Conservation (phyloP, 2,329 filamentous ascomycete species). For the Colletotrichum tamarilloi region DNA sequence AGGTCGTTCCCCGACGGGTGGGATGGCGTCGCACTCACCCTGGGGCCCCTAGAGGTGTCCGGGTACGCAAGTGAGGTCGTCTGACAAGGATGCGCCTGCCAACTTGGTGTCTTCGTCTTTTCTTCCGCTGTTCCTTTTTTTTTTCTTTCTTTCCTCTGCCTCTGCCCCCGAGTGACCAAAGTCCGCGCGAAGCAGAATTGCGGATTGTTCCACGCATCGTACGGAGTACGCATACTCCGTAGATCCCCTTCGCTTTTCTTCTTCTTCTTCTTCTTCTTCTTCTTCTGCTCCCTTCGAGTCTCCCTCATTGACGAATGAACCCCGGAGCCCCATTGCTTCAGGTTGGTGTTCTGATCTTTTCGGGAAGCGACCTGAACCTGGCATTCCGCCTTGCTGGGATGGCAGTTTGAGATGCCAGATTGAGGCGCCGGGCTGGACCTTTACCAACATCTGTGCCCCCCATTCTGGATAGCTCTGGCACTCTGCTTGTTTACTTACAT, state of each 20-base stretch:
- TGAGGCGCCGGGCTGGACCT: not conserved
- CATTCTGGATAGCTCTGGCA: not conserved
- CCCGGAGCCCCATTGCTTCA: not conserved
- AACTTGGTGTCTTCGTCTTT: not conserved
- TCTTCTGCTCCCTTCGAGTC: not conserved
- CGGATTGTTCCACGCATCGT: no score
- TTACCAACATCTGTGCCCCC: not conserved
- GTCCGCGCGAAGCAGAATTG: not conserved
- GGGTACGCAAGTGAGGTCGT: not conserved
- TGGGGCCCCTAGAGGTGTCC: not conserved
- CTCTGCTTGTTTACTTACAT: not conserved
- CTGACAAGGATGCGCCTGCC: not conserved
- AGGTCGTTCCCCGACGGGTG: slow-evolving; percentile 28
- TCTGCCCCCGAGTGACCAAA: not conserved
- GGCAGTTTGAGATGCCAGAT: not conserved
- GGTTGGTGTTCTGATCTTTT: not conserved
- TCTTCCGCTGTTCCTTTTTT: not conserved
- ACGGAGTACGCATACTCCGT: not conserved
- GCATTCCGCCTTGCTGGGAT: not conserved
- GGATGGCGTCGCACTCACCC: not conserved
- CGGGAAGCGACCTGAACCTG: not conserved
- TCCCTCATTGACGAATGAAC: not conserved
- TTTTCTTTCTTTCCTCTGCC: not conserved
- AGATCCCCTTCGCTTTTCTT: not conserved
- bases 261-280: not conserved